Conservation (phyloP, 2,329 filamentous ascomycete species). For the Dichotomopilus funicola region DNA sequence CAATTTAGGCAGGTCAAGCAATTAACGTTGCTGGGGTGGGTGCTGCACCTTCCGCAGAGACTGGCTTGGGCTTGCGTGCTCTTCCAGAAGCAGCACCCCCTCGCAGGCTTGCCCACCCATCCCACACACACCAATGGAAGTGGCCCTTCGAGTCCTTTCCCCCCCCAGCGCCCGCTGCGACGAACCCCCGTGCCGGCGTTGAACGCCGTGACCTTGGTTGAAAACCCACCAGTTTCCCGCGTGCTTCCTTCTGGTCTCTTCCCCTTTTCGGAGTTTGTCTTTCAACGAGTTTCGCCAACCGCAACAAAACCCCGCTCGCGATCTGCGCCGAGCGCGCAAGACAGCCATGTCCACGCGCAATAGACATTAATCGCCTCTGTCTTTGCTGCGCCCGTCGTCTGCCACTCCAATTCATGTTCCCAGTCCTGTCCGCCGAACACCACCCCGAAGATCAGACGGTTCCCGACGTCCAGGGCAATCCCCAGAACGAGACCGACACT, state of each 20-base stretch:
- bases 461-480: too few relatives aligned
- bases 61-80: conserved; percentile 15
- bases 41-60: conserved; percentile 24
- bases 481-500: neutral
- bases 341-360: conserved; percentile 21
- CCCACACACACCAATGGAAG: neutral
- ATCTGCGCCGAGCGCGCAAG: conserved; percentile 18
- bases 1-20: conserved; percentile 28
- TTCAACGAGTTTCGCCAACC: conserved; percentile 4
- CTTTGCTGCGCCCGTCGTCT: conserved; percentile 9
- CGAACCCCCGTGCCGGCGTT: too few relatives aligned
- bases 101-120: neutral
- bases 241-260: conserved; percentile 1
- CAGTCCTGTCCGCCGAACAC: too few relatives aligned
- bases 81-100: conserved; percentile 21
- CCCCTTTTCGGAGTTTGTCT: neutral
- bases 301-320: conserved; percentile 15
- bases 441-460: too few relatives aligned
- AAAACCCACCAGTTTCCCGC: conserved; percentile 7
- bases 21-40: conserved; percentile 18
- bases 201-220: too few relatives aligned
- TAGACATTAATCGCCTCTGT: conserved; percentile 20
- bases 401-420: too few relatives aligned
- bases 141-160: too few relatives aligned
- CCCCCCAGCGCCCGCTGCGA: too few relatives aligned